Conservation (phyloP, 352 stramenopile species). For the Peronosclerospora sorghi region DNA sequence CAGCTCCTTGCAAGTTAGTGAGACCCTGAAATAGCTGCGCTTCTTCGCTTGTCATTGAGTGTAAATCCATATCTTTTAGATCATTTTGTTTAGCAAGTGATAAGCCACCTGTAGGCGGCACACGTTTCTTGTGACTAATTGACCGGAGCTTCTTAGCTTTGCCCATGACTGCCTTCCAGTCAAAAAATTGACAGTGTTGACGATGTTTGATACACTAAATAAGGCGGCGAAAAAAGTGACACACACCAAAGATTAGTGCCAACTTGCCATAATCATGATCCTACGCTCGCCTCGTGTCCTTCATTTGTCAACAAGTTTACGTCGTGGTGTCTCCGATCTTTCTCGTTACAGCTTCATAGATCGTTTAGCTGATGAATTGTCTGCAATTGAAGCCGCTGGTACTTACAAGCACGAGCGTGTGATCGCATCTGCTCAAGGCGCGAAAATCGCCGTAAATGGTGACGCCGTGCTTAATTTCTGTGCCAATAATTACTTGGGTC, state of each 20-base stretch:
- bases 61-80: constrained; percentile 29
- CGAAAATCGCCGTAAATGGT: constrained; percentile 63
- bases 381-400: constrained; percentile 59
- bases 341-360: constrained; percentile 59
- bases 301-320: constrained; percentile 3
- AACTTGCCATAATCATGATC: neutral
- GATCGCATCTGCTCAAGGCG: constrained; percentile 80
- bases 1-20: constrained; percentile 59
- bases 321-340: constrained; percentile 22
- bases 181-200: constrained; percentile 11
- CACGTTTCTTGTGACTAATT: constrained; percentile 76
- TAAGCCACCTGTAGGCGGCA: constrained; percentile 44
- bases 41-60: constrained; percentile 38
- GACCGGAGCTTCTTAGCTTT: constrained; percentile 82
- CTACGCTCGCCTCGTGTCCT: constrained; percentile 12
- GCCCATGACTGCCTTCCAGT: constrained; percentile 37
- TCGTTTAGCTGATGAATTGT: constrained; percentile 60
- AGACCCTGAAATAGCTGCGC: constrained; percentile 65
- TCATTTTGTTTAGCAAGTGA: constrained; percentile 52
- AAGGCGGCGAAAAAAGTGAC: neutral
- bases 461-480: constrained; percentile 88
- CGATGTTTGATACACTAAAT: constrained; percentile 5
- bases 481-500: constrained; percentile 90
- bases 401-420: constrained; percentile 86
- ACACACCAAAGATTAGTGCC: neutral